A percentile compares a stretch with the other conserved stretches of the same genome.
These are phyloP conservation scores for Chenopodium suecicum DNA, from an alignment of 148 eudicot genomes.

Conservation along the genomic window DNA sequence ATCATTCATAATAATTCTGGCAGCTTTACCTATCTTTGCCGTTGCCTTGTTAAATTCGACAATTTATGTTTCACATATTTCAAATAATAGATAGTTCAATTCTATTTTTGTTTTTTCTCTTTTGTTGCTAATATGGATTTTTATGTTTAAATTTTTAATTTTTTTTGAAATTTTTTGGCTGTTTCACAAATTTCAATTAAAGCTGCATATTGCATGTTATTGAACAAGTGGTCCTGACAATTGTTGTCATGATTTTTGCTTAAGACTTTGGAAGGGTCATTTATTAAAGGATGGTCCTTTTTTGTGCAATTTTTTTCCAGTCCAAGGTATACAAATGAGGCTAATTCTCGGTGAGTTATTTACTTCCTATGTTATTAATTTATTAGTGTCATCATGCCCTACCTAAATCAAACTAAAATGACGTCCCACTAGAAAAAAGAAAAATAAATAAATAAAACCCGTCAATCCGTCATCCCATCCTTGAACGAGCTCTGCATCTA, in stretches of 20 bases:
- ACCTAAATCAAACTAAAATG: background rate
- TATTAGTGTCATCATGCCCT: background rate
- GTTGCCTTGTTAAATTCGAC: conserved; percentile 9
- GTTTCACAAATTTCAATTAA: conserved; percentile 8
- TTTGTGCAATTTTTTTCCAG: background rate
- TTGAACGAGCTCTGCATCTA: no score
- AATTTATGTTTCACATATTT: conserved; percentile 3
- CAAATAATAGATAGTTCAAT: background rate
- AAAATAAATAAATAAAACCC: no score
- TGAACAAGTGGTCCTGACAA: conserved; percentile 19
- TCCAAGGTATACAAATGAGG: conserved; percentile 13
- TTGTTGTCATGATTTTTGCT: conserved; percentile 16
- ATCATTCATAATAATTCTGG: background rate
- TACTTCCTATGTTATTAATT: background rate
- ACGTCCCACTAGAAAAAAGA: background rate
- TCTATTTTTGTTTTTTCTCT: background rate
- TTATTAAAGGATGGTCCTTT: background rate
- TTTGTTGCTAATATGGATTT: background rate
- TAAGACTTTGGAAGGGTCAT: conserved; percentile 6
- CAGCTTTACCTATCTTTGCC: conserved; percentile 10
- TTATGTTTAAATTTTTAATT: no score
- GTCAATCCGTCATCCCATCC: no score
- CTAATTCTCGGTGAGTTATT: background rate
- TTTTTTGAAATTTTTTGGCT: background rate
- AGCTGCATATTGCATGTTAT: conserved; percentile 19